Conservation (phyloP, 1,139 yeast species). For the Saccharomycopsis crataegensis region DNA sequence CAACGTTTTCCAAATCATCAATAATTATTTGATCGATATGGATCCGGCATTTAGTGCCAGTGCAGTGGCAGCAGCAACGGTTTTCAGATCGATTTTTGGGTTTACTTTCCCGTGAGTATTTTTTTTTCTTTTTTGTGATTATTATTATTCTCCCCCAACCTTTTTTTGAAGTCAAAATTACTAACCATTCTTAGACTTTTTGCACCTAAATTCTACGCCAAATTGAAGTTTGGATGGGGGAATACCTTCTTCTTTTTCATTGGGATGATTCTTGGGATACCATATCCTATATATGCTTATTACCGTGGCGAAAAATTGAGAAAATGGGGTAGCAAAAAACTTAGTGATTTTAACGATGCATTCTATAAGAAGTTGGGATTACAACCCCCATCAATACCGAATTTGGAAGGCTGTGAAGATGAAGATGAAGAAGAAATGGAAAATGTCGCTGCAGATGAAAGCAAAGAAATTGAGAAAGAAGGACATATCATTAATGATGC, state of each 20-base stretch:
- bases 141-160: too few species aligned
- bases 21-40: slow-evolving; percentile 57
- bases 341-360: slow-evolving; percentile 30
- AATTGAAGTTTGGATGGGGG: slow-evolving; percentile 60
- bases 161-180: too few species aligned
- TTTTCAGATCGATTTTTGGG: slow-evolving; percentile 51
- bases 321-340: slow-evolving; percentile 45
- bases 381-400: not conserved
- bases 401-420: not conserved
- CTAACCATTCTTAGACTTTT: slow-evolving; percentile 26
- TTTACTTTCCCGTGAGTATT: slow-evolving; percentile 39
- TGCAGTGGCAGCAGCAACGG: slow-evolving; percentile 55
- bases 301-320: slow-evolving; percentile 50
- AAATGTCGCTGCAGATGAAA: not conserved
- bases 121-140: too few species aligned
- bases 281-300: slow-evolving; percentile 51
- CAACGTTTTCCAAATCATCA: slow-evolving; percentile 53
- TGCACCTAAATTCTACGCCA: slow-evolving; percentile 37
- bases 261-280: slow-evolving; percentile 50
- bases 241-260: slow-evolving; percentile 53
- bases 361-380: too few species aligned
- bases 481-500: too few species aligned
- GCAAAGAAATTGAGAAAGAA: not conserved
- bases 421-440: not conserved
- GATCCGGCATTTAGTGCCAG: slow-evolving; percentile 57